phyloP scores from a whole-genome alignment of 805 yeast species.

The Teunomyces funiuensis region DNA sequence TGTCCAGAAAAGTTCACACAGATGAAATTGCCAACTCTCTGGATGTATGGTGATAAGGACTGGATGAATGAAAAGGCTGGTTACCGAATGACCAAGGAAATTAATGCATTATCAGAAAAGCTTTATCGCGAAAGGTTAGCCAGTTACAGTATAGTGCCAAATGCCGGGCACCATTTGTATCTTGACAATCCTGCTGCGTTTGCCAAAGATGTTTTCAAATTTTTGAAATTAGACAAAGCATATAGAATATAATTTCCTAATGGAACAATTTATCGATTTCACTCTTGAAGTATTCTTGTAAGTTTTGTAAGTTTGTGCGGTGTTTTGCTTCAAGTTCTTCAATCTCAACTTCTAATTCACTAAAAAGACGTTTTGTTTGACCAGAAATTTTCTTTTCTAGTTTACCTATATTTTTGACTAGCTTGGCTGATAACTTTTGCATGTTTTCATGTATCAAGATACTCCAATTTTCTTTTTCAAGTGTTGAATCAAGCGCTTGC shows the following conservation, averaged over 20 bases:
- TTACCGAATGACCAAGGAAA: slow-evolving; percentile 23
- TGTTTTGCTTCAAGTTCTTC: slow-evolving; percentile 2
- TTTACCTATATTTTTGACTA: not conserved
- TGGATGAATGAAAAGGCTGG: slow-evolving; percentile 74
- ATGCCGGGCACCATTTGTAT: slow-evolving; percentile 58
- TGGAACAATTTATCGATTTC: slow-evolving; percentile 2
- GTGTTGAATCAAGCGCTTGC: too few relatives aligned
- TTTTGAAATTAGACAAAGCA: slow-evolving; percentile 24
- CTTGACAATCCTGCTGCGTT: slow-evolving; percentile 47
- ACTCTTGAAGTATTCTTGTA: not conserved
- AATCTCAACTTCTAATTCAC: slow-evolving; percentile 2
- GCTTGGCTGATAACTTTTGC: not conserved
- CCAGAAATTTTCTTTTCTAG: slow-evolving; percentile 1
- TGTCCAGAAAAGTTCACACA: slow-evolving; percentile 41
- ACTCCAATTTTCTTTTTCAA: not conserved
- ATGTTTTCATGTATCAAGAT: not conserved
- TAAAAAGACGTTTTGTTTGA: not conserved
- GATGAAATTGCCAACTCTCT: slow-evolving; percentile 46
- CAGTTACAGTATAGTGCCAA: slow-evolving; percentile 31
- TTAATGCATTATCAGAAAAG: slow-evolving; percentile 23
- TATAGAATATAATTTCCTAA: not conserved
- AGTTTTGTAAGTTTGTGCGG: not conserved
- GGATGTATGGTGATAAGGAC: slow-evolving; percentile 68
- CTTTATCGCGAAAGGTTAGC: slow-evolving; percentile 31
- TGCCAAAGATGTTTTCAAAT: slow-evolving; percentile 30